Percentiles rank a stretch among this genome's conserved stretches.
Evolutionary conservation across 2,329 filamentous ascomycete species (phyloP).

Genomic region (Cytospora mali): DNA sequence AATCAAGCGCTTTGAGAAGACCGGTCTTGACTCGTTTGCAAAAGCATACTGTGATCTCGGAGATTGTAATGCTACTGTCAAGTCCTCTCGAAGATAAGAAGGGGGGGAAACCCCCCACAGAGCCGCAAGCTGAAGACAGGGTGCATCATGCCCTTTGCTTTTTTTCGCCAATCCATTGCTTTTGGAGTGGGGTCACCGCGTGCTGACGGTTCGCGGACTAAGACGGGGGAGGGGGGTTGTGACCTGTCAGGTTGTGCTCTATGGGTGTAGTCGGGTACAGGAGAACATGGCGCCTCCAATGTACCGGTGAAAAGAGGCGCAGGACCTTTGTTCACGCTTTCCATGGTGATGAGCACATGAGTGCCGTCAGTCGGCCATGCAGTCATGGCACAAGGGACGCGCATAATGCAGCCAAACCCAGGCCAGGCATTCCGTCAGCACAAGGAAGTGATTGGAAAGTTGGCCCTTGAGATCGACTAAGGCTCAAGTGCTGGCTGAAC

Average conservation of each 20-base stretch:
- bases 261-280: constrained; percentile 10
- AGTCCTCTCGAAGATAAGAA: not conserved
- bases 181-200: constrained; percentile 10
- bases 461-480: constrained; percentile 8
- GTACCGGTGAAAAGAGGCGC: constrained; percentile 20
- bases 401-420: constrained; percentile 20
- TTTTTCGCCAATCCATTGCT: constrained; percentile 14
- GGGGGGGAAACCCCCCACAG: constrained; percentile 19
- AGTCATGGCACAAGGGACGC: not conserved
- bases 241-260: constrained; percentile 22
- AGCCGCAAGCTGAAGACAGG: constrained; percentile 27
- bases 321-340: constrained; percentile 22
- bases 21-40: not conserved
- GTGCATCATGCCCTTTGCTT: constrained; percentile 10
- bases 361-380: constrained; percentile 1
- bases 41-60: not conserved
- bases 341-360: constrained; percentile 8
- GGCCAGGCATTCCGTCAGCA: constrained; percentile 25
- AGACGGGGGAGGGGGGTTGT: not conserved
- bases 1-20: not conserved
- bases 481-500: constrained; percentile 5
- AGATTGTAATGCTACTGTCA: not conserved
- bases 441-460: constrained; percentile 17
- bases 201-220: constrained; percentile 18
- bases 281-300: constrained; percentile 7